These are phyloP conservation scores for Dryas alaskensis DNA, from an alignment of 306 rosid genomes.

Conservation along the genomic window DNA sequence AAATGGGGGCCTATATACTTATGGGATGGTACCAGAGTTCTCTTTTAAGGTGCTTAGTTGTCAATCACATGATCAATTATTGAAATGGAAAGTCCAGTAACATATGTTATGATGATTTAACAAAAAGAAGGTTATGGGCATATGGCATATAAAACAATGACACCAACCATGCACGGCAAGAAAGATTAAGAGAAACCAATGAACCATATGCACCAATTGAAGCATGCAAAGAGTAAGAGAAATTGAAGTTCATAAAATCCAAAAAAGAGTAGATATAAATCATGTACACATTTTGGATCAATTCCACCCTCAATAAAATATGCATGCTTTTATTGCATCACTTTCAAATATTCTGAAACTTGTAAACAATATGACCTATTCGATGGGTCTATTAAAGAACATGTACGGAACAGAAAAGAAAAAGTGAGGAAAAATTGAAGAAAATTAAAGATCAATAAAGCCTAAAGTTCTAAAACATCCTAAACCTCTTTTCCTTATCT, in stretches of 20 bases:
- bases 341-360: not conserved
- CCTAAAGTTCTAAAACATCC: not conserved
- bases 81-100: too few relatives aligned
- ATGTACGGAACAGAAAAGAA: not conserved
- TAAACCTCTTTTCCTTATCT: conserved; percentile 1
- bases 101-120: too few relatives aligned
- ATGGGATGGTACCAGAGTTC: too few relatives aligned
- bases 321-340: not conserved
- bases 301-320: not conserved
- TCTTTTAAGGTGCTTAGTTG: too few relatives aligned
- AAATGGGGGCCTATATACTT: too few relatives aligned
- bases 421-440: not conserved
- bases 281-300: too few relatives aligned
- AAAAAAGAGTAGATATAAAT: too few relatives aligned
- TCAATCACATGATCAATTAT: too few relatives aligned
- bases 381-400: not conserved
- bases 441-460: not conserved
- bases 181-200: not conserved
- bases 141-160: too few relatives aligned
- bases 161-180: not conserved
- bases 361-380: conserved; percentile 1
- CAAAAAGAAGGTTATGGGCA: too few relatives aligned
- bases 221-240: not conserved
- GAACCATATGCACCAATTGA: too few relatives aligned
- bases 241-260: not conserved